These are phyloP conservation scores for Phytopythium aichiense DNA, from an alignment of 352 stramenopile genomes.

Conservation along the genomic window DNA sequence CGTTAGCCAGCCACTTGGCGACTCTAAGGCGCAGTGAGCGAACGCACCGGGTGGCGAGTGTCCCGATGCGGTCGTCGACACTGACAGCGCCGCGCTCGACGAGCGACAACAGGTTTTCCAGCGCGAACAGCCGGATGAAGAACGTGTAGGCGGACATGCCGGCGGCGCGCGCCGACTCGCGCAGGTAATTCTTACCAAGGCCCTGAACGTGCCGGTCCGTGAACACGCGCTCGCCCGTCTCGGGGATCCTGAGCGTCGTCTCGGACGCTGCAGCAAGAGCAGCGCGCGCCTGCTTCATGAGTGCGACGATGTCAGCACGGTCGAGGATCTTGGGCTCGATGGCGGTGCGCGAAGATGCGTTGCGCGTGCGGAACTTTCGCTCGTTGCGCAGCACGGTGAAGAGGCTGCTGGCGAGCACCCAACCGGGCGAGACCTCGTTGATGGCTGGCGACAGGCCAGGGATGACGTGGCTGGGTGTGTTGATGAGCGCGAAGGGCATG, in stretches of 20 bases:
- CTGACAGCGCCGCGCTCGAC: slow-evolving; percentile 27
- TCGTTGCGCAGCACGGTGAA: slow-evolving; percentile 91
- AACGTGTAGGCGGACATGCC: slow-evolving; percentile 76
- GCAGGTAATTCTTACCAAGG: slow-evolving; percentile 87
- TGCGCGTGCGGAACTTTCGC: slow-evolving; percentile 82
- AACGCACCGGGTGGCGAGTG: slow-evolving; percentile 27
- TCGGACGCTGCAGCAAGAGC: slow-evolving; percentile 26
- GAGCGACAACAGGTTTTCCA: slow-evolving; percentile 46
- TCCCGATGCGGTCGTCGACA: slow-evolving; percentile 24
- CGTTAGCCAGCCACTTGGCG: slow-evolving; percentile 9
- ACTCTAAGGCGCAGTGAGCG: background rate
- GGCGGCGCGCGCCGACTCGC: slow-evolving; percentile 44
- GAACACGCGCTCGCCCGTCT: slow-evolving; percentile 52
- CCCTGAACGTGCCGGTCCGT: slow-evolving; percentile 67
- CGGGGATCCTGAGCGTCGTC: slow-evolving; percentile 20
- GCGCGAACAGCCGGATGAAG: slow-evolving; percentile 77
- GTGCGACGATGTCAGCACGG: slow-evolving; percentile 63
- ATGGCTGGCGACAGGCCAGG: slow-evolving; percentile 71
- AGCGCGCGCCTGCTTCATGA: slow-evolving; percentile 64
- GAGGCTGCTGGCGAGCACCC: slow-evolving; percentile 88
- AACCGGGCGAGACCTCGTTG: slow-evolving; percentile 85
- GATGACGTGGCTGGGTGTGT: slow-evolving; percentile 71
- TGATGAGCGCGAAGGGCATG: slow-evolving; percentile 82
- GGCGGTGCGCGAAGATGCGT: slow-evolving; percentile 62
- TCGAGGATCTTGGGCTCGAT: slow-evolving; percentile 61